phyloP scores from a whole-genome alignment of 2,329 filamentous ascomycete genomes.

The Beauveria varroae region DNA sequence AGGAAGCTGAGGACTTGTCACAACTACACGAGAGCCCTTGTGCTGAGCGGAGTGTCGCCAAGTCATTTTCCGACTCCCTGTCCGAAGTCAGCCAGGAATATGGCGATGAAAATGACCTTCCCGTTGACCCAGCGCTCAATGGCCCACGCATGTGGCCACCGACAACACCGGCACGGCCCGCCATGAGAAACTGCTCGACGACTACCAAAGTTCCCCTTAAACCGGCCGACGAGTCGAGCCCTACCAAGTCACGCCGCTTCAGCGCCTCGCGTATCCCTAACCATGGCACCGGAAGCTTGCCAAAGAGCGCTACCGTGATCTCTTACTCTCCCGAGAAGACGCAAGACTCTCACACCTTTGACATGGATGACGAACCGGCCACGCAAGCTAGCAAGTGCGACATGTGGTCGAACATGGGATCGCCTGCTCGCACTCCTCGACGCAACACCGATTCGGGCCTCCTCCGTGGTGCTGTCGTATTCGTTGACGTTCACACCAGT shows the following conservation, averaged over 20 bases:
- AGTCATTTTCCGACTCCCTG: slow-evolving; percentile 37
- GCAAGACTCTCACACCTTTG: slow-evolving; percentile 14
- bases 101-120: slow-evolving; percentile 57
- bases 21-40: slow-evolving; percentile 8
- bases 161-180: slow-evolving; percentile 47
- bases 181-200: slow-evolving; percentile 45
- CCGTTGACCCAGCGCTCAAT: slow-evolving; percentile 42
- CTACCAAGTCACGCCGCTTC: slow-evolving; percentile 42
- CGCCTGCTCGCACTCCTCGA: slow-evolving; percentile 49
- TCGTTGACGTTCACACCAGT: slow-evolving; percentile 75
- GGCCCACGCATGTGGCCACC: slow-evolving; percentile 26
- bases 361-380: slow-evolving; percentile 17
- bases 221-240: slow-evolving; percentile 50
- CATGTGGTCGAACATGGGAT: slow-evolving; percentile 46
- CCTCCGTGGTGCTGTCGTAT: slow-evolving; percentile 67
- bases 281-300: slow-evolving; percentile 31
- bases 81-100: slow-evolving; percentile 61
- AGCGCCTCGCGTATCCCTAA: slow-evolving; percentile 41
- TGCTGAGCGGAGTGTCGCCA: neutral
- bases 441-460: slow-evolving; percentile 45
- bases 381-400: slow-evolving; percentile 35
- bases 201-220: slow-evolving; percentile 73
- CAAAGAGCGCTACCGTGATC: slow-evolving; percentile 44
- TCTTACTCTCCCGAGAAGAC: slow-evolving; percentile 43
- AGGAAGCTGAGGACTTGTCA: slow-evolving; percentile 55